A percentile compares a stretch with the other conserved stretches of the same genome.
These are phyloP conservation scores for Magnaporthiopsis poae DNA, from an alignment of 2,329 filamentous ascomycete genomes.

Conservation along the genomic window DNA sequence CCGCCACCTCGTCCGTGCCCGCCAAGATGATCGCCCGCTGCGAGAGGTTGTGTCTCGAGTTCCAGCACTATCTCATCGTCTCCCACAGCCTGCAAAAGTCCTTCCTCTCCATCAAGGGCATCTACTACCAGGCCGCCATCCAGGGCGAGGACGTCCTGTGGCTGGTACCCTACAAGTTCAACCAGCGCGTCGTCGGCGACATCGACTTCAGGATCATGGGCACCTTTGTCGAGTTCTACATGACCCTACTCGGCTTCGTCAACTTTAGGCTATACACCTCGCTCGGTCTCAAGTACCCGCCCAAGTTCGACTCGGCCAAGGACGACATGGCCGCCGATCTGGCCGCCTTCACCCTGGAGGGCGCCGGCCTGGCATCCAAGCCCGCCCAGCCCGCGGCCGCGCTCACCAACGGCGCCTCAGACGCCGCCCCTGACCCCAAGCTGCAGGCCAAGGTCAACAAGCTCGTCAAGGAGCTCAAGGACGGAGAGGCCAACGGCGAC, in stretches of 20 bases:
- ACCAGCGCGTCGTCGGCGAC: slow-evolving; percentile 84
- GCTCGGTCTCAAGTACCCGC: slow-evolving; percentile 85
- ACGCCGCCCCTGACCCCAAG: slow-evolving; percentile 50
- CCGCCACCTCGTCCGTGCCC: slow-evolving; percentile 78
- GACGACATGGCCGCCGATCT: slow-evolving; percentile 86
- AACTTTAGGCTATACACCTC: slow-evolving; percentile 92
- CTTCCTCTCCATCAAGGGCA: slow-evolving; percentile 96
- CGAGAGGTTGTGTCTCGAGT: slow-evolving; percentile 86
- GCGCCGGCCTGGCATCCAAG: slow-evolving; percentile 46
- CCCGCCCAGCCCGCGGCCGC: slow-evolving; percentile 39
- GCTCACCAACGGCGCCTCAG: slow-evolving; percentile 16
- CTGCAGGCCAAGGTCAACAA: slow-evolving; percentile 60
- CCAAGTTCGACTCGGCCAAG: slow-evolving; percentile 78
- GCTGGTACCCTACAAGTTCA: slow-evolving; percentile 96
- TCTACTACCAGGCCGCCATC: slow-evolving; percentile 97
- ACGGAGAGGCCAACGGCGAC: slow-evolving; percentile 31
- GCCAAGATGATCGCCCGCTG: slow-evolving; percentile 93
- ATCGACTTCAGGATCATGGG: slow-evolving; percentile 99
- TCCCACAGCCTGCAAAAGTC: slow-evolving; percentile 89
- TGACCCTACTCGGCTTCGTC: slow-evolving; percentile 86
- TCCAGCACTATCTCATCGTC: slow-evolving; percentile 92
- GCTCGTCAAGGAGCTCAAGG: slow-evolving; percentile 57
- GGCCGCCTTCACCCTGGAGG: slow-evolving; percentile 82
- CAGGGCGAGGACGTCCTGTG: slow-evolving; percentile 94
- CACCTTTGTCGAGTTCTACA: slow-evolving; percentile 98